Evolutionary conservation across 2,329 filamentous ascomycete genomes (phyloP).

Genomic region (Aureobasidium sp.): DNA sequence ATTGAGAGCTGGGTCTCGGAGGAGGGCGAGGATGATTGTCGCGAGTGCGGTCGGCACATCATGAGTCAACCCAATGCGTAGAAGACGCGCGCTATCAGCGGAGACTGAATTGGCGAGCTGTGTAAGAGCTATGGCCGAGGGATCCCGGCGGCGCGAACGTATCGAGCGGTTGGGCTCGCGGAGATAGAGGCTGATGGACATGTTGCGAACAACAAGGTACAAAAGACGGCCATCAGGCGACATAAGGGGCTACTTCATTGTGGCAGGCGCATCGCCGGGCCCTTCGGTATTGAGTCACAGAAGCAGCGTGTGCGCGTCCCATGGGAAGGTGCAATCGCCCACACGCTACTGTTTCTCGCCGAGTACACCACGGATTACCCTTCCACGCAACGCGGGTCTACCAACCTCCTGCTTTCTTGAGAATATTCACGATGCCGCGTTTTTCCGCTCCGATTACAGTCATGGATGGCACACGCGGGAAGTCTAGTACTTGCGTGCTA

Average conservation of each 20-base stretch:
- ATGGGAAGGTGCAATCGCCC: not conserved
- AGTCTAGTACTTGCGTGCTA: not conserved
- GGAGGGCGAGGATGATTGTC: constrained; percentile 1
- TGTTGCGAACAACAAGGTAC: not conserved
- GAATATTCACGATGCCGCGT: not conserved
- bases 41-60: not conserved
- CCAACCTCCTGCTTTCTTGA: not conserved
- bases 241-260: not conserved
- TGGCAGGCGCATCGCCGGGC: not conserved
- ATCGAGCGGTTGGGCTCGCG: not conserved
- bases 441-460: not conserved
- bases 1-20: not conserved
- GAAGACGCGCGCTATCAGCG: constrained; percentile 1
- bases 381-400: constrained; percentile 4
- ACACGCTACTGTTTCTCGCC: not conserved
- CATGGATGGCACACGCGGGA: constrained; percentile 1
- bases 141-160: not conserved
- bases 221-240: not conserved
- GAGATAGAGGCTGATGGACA: not conserved
- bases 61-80: constrained; percentile 1
- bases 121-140: not conserved
- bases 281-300: not conserved
- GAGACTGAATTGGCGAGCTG: not conserved
- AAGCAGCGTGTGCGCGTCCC: not conserved
- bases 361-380: not conserved